Conservation (phyloP, 2,329 filamentous ascomycete species). For the Colletotrichum chlorophyti region DNA sequence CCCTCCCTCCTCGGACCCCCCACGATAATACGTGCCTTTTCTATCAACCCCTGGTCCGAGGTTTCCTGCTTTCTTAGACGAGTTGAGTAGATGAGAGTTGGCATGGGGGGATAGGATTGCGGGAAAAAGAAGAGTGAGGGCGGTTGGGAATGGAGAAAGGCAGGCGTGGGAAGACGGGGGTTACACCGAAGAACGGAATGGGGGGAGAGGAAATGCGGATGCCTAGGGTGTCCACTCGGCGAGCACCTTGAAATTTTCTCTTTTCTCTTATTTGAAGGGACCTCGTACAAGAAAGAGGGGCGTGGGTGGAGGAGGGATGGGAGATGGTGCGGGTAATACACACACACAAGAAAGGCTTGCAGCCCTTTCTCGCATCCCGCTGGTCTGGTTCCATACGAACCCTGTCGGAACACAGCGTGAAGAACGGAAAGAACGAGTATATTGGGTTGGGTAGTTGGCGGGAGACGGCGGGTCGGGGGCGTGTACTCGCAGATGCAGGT, state of each 20-base stretch:
- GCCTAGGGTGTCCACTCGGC: neutral
- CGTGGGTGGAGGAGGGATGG: neutral
- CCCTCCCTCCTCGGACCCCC: too few species aligned
- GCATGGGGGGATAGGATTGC: too few species aligned
- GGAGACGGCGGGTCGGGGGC: too few species aligned
- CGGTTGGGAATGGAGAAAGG: neutral
- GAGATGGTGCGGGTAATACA: too few species aligned
- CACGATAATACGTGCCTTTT: too few species aligned
- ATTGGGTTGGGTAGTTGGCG: neutral
- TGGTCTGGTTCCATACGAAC: slow-evolving; percentile 20
- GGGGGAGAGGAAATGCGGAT: neutral
- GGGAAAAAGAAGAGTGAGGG: neutral
- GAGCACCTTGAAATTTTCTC: neutral
- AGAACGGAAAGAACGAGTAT: neutral
- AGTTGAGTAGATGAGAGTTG: too few species aligned
- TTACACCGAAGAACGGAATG: too few species aligned
- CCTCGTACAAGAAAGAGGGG: neutral
- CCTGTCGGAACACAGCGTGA: slow-evolving; percentile 27
- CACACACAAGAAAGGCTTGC: too few species aligned
- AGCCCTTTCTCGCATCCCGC: too few species aligned
- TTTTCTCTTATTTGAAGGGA: neutral
- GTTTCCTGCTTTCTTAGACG: too few species aligned
- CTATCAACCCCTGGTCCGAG: too few species aligned
- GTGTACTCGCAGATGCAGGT: too few species aligned
- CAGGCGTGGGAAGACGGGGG: neutral